These are phyloP conservation scores for Eragrostis nindensis DNA, from an alignment of 176 grass and related monocot species.

Conservation along the genomic window DNA sequence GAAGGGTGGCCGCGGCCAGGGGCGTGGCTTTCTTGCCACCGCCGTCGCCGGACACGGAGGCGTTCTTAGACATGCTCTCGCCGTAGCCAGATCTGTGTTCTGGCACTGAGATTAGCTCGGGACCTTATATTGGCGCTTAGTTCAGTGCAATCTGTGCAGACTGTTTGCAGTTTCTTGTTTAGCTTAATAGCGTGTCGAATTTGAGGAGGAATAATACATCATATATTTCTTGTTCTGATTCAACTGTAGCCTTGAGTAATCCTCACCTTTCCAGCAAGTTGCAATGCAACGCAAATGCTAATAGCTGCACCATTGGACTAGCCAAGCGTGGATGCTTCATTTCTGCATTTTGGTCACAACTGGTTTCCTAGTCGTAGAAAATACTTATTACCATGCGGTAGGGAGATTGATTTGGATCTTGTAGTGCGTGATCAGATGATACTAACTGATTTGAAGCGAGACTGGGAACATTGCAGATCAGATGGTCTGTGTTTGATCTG, in stretches of 20 bases:
- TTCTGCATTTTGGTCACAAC: not conserved
- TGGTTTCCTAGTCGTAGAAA: not conserved
- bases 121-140: slow-evolving; percentile 22
- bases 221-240: too few relatives aligned
- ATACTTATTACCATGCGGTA: not conserved
- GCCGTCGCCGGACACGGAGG: slow-evolving; percentile 15
- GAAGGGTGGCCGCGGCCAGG: slow-evolving; percentile 71
- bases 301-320: not conserved
- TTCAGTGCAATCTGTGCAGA: slow-evolving; percentile 15
- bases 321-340: not conserved
- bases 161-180: not conserved
- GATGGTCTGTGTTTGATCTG: not conserved
- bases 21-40: slow-evolving; percentile 54
- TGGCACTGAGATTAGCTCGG: slow-evolving; percentile 26
- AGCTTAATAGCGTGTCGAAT: not conserved
- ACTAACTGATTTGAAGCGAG: not conserved
- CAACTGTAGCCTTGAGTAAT: not conserved
- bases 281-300: not conserved
- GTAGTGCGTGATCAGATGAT: not conserved
- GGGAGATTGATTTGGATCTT: not conserved
- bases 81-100: slow-evolving; percentile 43
- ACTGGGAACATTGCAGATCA: not conserved
- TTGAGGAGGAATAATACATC: slow-evolving; percentile 20
- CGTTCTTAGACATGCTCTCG: not conserved
- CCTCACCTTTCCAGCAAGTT: not conserved